phyloP scores from a whole-genome alignment of 225 moss, liverwort and hornwort species.

The Bryoerythrophyllum caledonicum region DNA sequence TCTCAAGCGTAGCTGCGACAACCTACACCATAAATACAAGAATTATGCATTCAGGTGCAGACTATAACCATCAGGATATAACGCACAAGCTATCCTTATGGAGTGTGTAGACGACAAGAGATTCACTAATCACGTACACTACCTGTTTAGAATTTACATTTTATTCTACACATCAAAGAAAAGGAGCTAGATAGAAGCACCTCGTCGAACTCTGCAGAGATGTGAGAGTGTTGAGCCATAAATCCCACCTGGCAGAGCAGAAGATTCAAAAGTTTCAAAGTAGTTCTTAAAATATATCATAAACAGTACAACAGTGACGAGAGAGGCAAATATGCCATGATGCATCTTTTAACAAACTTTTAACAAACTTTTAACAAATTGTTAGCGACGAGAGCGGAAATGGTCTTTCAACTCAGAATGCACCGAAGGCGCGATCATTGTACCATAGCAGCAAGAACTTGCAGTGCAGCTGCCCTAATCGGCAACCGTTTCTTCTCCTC shows the following conservation, averaged over 20 bases:
- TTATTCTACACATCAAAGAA: no score
- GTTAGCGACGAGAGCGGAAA: not conserved
- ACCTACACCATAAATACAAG: slow-evolving; percentile 43
- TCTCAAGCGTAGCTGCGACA: slow-evolving; percentile 78
- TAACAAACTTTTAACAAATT: not conserved
- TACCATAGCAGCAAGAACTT: slow-evolving; percentile 81
- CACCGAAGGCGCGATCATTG: not conserved
- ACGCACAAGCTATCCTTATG: not conserved
- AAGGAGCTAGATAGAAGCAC: slow-evolving; percentile 26
- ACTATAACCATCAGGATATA: not conserved
- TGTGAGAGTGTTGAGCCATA: slow-evolving; percentile 79
- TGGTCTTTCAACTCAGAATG: not conserved
- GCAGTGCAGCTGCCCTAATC: slow-evolving; percentile 87
- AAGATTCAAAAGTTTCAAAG: not conserved
- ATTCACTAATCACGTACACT: not conserved
- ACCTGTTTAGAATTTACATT: no score
- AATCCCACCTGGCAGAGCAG: slow-evolving; percentile 63
- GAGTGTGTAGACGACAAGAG: not conserved
- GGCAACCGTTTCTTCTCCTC: slow-evolving; percentile 56
- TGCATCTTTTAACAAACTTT: not conserved
- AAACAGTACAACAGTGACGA: not conserved
- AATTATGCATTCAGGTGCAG: not conserved
- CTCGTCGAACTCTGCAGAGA: slow-evolving; percentile 73
- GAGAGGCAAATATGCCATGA: not conserved
- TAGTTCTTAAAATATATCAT: not conserved